Evolutionary conservation across 1,284 basidiomycete species (phyloP).

Genomic region (Moesziomyces sp.): DNA sequence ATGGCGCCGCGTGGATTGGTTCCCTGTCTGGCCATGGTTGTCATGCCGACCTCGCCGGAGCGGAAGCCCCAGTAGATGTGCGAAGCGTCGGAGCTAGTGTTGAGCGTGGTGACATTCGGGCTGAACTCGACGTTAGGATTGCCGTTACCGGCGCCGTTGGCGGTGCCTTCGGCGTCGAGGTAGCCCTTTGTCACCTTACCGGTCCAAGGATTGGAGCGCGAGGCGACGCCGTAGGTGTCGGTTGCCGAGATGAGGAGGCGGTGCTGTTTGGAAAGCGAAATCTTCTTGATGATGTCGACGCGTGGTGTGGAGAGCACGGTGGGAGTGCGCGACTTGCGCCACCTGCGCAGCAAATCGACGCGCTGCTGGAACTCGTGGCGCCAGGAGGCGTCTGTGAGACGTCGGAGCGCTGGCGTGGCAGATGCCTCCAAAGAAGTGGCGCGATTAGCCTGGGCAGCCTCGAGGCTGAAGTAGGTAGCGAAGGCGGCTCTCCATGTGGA

Average conservation of each 20-base stretch:
- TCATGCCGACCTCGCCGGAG: constrained; percentile 77
- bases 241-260: constrained; percentile 76
- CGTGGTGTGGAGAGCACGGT: constrained; percentile 70
- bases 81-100: constrained; percentile 76
- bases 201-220: constrained; percentile 78
- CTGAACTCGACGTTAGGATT: constrained; percentile 82
- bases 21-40: constrained; percentile 68
- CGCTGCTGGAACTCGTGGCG: constrained; percentile 58
- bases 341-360: constrained; percentile 71
- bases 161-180: constrained; percentile 76
- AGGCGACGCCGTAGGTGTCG: constrained; percentile 77
- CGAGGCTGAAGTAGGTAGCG: constrained; percentile 75
- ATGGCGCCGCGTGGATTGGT: constrained; percentile 60
- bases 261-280: constrained; percentile 71
- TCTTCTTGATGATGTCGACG: constrained; percentile 56
- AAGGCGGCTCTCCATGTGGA: constrained; percentile 87
- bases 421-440: constrained; percentile 71
- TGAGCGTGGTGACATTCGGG: constrained; percentile 73
- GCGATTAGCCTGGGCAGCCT: constrained; percentile 71
- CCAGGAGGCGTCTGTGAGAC: constrained; percentile 70
- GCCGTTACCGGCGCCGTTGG: constrained; percentile 75
- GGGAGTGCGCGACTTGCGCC: constrained; percentile 76
- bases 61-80: constrained; percentile 81
- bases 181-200: constrained; percentile 78
- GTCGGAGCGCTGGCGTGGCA: constrained; percentile 70